phyloP scores from a whole-genome alignment of 208 protist genomes.

The Trypanosoma melophagium region DNA sequence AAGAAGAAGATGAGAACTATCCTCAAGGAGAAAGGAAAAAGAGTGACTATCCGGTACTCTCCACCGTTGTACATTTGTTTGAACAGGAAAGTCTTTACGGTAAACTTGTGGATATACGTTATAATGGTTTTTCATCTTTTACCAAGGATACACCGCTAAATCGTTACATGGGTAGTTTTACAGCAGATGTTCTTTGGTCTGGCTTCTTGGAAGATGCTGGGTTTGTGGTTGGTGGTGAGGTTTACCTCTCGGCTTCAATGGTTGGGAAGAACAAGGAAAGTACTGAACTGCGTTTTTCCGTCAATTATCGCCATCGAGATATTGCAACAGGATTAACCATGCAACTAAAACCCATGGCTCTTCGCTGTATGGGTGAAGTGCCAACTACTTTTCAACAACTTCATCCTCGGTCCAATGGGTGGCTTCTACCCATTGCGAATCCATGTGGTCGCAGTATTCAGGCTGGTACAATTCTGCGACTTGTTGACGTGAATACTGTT shows the following conservation, averaged over 20 bases:
- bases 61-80: slow-evolving; percentile 25
- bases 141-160: slow-evolving; percentile 26
- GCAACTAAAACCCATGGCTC: slow-evolving; percentile 21
- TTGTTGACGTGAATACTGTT: slow-evolving; percentile 34
- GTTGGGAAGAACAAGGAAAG: neutral
- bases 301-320: slow-evolving; percentile 10
- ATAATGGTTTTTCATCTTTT: slow-evolving; percentile 16
- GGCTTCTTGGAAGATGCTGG: slow-evolving; percentile 54
- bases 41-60: slow-evolving; percentile 26
- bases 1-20: neutral
- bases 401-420: slow-evolving; percentile 32
- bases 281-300: slow-evolving; percentile 10
- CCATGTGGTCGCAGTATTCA: slow-evolving; percentile 44
- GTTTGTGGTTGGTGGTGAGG: slow-evolving; percentile 43
- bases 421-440: slow-evolving; percentile 30
- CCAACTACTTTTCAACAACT: slow-evolving; percentile 23
- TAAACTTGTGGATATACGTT: slow-evolving; percentile 51
- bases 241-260: slow-evolving; percentile 50
- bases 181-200: slow-evolving; percentile 56
- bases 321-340: slow-evolving; percentile 30
- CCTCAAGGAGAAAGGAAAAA: neutral
- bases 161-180: slow-evolving; percentile 42
- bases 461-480: slow-evolving; percentile 42
- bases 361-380: slow-evolving; percentile 43
- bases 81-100: slow-evolving; percentile 49